These are phyloP conservation scores for Talaromyces liani DNA, from an alignment of 495 filamentous ascomycete species.

Conservation along the genomic window DNA sequence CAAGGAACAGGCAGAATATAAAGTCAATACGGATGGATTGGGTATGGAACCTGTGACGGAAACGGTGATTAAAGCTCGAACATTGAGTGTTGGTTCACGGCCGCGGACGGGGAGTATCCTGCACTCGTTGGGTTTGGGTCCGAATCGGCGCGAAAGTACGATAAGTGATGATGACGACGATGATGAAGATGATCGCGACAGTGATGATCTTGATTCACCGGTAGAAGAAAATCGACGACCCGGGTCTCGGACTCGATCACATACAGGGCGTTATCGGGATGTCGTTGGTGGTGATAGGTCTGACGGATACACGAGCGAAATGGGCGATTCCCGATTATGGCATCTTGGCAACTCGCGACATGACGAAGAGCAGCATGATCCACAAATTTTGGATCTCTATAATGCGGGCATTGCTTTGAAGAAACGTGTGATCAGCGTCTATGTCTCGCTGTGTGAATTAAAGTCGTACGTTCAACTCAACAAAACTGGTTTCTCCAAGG, in stretches of 20 bases:
- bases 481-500: conserved; percentile 91
- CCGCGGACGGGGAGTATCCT: conserved; percentile 40
- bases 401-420: conserved; percentile 82
- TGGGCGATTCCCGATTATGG: conserved; percentile 26
- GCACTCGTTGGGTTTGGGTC: conserved; percentile 30
- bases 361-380: conserved; percentile 67
- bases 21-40: conserved; percentile 51
- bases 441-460: conserved; percentile 91
- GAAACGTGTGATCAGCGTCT: conserved; percentile 77
- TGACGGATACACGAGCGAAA: conserved; percentile 41
- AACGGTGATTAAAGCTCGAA: conserved; percentile 33
- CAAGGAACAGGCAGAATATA: conserved; percentile 65
- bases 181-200: conserved; percentile 60
- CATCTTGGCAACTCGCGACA: conserved; percentile 15
- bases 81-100: conserved; percentile 32
- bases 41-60: conserved; percentile 49
- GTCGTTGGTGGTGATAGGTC: conserved; percentile 13
- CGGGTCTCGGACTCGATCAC: conserved; percentile 12
- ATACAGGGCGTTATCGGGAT: conserved; percentile 1
- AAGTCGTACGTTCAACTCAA: conserved; percentile 96
- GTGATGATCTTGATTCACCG: conserved; percentile 37
- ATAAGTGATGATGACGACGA: conserved; percentile 50
- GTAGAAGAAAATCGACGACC: conserved; percentile 14
- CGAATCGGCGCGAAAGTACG: conserved; percentile 39
- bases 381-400: conserved; percentile 59